These are phyloP conservation scores for Physocladia obscura DNA, from an alignment of 192 early-diverging fungal genomes.

Conservation along the genomic window DNA sequence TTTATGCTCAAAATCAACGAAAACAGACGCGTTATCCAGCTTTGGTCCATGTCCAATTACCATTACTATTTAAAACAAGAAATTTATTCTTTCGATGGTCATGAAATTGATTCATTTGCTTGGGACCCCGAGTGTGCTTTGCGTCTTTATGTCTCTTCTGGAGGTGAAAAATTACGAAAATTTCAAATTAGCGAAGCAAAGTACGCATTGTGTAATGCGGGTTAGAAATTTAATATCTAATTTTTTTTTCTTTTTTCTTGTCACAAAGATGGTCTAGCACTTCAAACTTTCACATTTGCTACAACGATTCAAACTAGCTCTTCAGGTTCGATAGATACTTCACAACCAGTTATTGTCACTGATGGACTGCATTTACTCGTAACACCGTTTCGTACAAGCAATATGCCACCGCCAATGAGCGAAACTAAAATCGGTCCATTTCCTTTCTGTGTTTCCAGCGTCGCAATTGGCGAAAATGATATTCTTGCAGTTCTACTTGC, in stretches of 20 bases:
- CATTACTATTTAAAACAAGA: constrained; percentile 96
- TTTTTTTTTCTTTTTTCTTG: not conserved
- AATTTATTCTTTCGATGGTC: constrained; percentile 46
- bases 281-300: constrained; percentile 4
- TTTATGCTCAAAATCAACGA: constrained; percentile 27
- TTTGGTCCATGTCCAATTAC: constrained; percentile 95
- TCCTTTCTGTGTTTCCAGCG: constrained; percentile 65
- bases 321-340: constrained; percentile 37
- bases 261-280: not conserved
- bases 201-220: too few relatives aligned
- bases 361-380: constrained; percentile 66
- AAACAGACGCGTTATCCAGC: constrained; percentile 58
- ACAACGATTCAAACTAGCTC: constrained; percentile 25
- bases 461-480: constrained; percentile 58
- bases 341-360: constrained; percentile 70
- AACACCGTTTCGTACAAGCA: constrained; percentile 78
- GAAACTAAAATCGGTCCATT: constrained; percentile 36
- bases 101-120: constrained; percentile 48
- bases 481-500: constrained; percentile 71
- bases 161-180: too few relatives aligned
- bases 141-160: constrained; percentile 54
- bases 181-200: too few relatives aligned
- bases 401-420: constrained; percentile 96
- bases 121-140: constrained; percentile 85
- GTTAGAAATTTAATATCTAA: not conserved